phyloP scores from a whole-genome alignment of 371 early-diverging fungal species.

The Nematocida ausubeli region DNA sequence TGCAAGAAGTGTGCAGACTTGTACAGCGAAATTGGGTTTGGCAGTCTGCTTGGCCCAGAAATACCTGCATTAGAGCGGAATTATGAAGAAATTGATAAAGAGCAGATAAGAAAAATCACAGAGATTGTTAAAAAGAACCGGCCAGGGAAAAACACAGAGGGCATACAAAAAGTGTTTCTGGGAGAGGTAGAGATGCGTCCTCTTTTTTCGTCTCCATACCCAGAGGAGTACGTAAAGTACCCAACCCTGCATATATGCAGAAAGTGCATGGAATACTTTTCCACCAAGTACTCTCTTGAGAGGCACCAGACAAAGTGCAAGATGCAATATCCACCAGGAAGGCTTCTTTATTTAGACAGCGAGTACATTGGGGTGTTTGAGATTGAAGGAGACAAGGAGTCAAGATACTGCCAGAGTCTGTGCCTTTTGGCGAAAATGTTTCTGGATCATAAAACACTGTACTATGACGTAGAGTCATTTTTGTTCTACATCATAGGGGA shows the following conservation, averaged over 20 bases:
- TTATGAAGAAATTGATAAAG: background rate
- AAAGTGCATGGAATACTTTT: slow-evolving; percentile 50
- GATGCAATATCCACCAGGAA: slow-evolving; percentile 35
- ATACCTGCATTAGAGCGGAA: slow-evolving; percentile 14
- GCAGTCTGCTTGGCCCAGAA: slow-evolving; percentile 16
- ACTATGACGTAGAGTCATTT: slow-evolving; percentile 64
- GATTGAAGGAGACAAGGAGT: slow-evolving; percentile 49
- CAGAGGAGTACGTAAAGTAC: slow-evolving; percentile 13
- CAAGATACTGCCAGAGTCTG: slow-evolving; percentile 55
- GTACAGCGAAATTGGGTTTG: background rate
- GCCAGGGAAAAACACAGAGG: slow-evolving; percentile 2
- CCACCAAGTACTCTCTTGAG: slow-evolving; percentile 6
- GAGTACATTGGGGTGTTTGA: slow-evolving; percentile 47
- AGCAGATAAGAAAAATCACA: background rate
- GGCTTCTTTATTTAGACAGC: slow-evolving; percentile 37
- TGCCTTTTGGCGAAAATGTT: slow-evolving; percentile 62
- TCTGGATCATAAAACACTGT: slow-evolving; percentile 64
- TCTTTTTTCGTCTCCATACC: slow-evolving; percentile 46
- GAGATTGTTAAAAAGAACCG: slow-evolving; percentile 15
- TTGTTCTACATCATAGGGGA: slow-evolving; percentile 59
- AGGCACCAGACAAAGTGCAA: slow-evolving; percentile 59
- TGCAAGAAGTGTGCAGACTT: background rate
- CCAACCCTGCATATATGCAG: slow-evolving; percentile 50
- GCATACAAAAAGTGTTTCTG: slow-evolving; percentile 27
- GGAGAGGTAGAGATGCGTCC: slow-evolving; percentile 43